Evolutionary conservation across 176 grass and related monocot genomes (phyloP).

Genomic region (Chloris gayana): DNA sequence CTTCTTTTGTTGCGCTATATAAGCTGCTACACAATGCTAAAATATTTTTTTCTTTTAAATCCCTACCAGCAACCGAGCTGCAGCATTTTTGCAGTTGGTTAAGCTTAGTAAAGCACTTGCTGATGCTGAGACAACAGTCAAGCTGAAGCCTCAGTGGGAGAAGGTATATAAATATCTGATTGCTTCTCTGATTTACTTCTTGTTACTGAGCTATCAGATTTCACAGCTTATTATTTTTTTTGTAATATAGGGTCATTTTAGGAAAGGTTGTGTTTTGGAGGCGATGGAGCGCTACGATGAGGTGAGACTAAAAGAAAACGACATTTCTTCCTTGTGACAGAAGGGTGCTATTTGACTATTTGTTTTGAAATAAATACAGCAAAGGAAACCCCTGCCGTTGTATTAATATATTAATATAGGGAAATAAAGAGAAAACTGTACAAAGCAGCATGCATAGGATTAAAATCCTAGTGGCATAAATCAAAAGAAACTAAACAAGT

Average conservation of each 20-base stretch:
- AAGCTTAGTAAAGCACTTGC: slow-evolving; percentile 95
- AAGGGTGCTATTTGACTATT: not conserved
- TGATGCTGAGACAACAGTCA: slow-evolving; percentile 89
- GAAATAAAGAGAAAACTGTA: too few species aligned
- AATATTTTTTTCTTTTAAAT: slow-evolving; percentile 31
- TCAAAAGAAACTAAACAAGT: too few species aligned
- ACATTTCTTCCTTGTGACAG: not conserved
- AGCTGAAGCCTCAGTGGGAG: slow-evolving; percentile 88
- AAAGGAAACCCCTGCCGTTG: too few species aligned
- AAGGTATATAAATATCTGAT: slow-evolving; percentile 58
- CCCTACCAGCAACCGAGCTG: slow-evolving; percentile 76
- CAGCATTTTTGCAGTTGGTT: slow-evolving; percentile 89
- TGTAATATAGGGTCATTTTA: slow-evolving; percentile 87
- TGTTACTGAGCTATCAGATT: slow-evolving; percentile 30
- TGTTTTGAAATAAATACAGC: not conserved
- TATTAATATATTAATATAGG: too few species aligned
- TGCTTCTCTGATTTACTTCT: slow-evolving; percentile 21
- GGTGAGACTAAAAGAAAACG: slow-evolving; percentile 51
- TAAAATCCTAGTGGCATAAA: too few species aligned
- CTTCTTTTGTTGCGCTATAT: not conserved
- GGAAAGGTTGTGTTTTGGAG: slow-evolving; percentile 93
- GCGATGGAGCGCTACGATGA: slow-evolving; percentile 93
- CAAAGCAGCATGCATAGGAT: too few species aligned
- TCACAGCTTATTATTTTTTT: slow-evolving; percentile 47
- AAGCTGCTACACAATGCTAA: slow-evolving; percentile 21